A percentile compares a stretch with the other conserved stretches of the same genome.
phyloP scores from a whole-genome alignment of 495 filamentous ascomycete genomes.

The Neurospora sp. region DNA sequence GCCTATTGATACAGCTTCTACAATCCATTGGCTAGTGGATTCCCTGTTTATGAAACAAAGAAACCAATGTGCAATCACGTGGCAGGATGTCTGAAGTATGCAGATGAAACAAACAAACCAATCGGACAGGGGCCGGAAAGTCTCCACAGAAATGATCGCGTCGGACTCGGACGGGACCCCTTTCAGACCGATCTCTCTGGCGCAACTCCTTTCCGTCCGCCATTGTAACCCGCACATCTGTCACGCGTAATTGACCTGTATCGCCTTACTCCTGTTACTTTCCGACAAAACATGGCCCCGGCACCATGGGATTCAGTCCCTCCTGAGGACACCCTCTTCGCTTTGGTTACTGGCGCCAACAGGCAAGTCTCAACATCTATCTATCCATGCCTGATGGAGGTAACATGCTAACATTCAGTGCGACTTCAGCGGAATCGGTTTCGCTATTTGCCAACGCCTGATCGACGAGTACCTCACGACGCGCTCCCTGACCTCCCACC shows the following conservation, averaged over 20 bases:
- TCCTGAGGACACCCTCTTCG: conserved; percentile 37
- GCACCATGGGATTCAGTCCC: conserved; percentile 43
- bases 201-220: background rate
- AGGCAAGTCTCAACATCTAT: conserved; percentile 36
- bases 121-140: background rate
- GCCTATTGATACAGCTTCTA: background rate
- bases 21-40: background rate
- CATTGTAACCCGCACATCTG: background rate
- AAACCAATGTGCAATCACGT: background rate
- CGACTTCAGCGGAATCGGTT: conserved; percentile 68
- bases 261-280: background rate
- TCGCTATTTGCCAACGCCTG: conserved; percentile 73
- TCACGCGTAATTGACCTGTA: background rate
- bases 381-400: background rate
- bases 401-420: conserved; percentile 8
- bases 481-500: conserved; percentile 48
- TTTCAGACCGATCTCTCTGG: background rate
- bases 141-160: background rate
- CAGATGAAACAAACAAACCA: background rate
- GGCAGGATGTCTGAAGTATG: background rate
- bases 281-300: conserved; percentile 21
- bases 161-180: background rate
- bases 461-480: conserved; percentile 80
- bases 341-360: conserved; percentile 65
- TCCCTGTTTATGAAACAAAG: background rate